Percentiles rank a stretch among this genome's conserved stretches.
These are phyloP conservation scores for Harrya chromipes DNA, from an alignment of 768 basidiomycete species.

Conservation along the genomic window DNA sequence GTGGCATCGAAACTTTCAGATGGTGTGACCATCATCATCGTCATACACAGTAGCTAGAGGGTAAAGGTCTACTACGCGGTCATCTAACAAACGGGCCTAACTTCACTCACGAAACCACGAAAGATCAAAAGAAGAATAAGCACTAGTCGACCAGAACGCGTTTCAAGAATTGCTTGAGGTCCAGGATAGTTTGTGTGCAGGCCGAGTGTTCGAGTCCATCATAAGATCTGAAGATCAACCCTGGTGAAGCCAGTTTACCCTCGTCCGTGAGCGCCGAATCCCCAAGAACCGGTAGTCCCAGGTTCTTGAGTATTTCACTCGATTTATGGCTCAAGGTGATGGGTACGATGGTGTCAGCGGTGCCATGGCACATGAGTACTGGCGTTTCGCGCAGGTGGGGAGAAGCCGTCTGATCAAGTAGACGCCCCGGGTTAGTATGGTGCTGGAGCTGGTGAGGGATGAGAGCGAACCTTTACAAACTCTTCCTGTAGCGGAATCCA, in stretches of 20 bases:
- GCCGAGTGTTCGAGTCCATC: constrained; percentile 65
- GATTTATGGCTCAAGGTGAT: constrained; percentile 52
- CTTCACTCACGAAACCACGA: background rate
- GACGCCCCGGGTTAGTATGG: constrained; percentile 1
- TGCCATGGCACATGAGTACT: constrained; percentile 87
- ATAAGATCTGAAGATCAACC: constrained; percentile 68
- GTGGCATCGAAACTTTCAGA: no score
- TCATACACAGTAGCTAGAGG: no score
- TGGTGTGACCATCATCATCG: no score
- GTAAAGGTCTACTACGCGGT: no score
- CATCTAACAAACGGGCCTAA: background rate
- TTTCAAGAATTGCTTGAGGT: constrained; percentile 70
- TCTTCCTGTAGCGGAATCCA: constrained; percentile 71
- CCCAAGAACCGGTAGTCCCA: constrained; percentile 48
- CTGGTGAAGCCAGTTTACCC: constrained; percentile 32
- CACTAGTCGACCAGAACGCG: constrained; percentile 42
- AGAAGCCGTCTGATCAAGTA: constrained; percentile 57
- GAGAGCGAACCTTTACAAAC: constrained; percentile 56
- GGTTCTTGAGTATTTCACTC: constrained; percentile 48
- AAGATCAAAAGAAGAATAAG: background rate
- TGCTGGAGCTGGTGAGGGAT: background rate
- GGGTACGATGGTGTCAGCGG: constrained; percentile 69
- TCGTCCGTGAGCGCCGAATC: constrained; percentile 31
- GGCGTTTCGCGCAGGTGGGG: constrained; percentile 59
- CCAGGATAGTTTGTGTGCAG: constrained; percentile 59